Conservation (phyloP, 2,329 filamentous ascomycete species). For the Exophiala calicioides region DNA sequence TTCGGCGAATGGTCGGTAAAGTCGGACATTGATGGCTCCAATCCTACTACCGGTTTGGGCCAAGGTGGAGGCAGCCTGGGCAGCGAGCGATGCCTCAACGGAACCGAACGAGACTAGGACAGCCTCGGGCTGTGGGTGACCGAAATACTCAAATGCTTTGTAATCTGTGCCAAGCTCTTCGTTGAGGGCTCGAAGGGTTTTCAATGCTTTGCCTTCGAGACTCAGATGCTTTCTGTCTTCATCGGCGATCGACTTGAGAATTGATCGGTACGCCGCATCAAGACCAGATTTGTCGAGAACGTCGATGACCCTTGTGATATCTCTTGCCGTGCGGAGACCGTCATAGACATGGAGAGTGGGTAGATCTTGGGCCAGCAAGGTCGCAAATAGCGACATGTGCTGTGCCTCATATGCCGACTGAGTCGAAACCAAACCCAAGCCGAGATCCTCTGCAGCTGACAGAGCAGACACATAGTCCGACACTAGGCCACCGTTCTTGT, state of each 20-base stretch:
- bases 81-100: constrained; percentile 80
- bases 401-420: constrained; percentile 87
- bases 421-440: constrained; percentile 81
- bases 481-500: constrained; percentile 69
- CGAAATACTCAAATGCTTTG: constrained; percentile 88
- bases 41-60: constrained; percentile 73
- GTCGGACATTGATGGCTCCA: constrained; percentile 84
- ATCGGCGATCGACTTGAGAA: constrained; percentile 62
- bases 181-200: constrained; percentile 75
- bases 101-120: constrained; percentile 93
- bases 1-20: constrained; percentile 94
- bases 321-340: constrained; percentile 77
- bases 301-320: constrained; percentile 80
- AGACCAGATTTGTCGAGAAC: constrained; percentile 73
- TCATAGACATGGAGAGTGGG: constrained; percentile 90
- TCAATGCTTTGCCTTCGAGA: constrained; percentile 69
- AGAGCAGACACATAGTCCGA: constrained; percentile 84
- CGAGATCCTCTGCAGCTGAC: constrained; percentile 82
- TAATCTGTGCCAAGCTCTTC: constrained; percentile 92
- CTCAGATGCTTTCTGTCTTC: constrained; percentile 70
- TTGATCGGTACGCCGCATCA: constrained; percentile 66
- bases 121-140: constrained; percentile 74
- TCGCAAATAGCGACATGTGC: constrained; percentile 91
- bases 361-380: constrained; percentile 72
- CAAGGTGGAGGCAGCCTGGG: constrained; percentile 74